These are phyloP conservation scores for Graphilbum fragrans DNA, from an alignment of 2,329 filamentous ascomycete species.

Conservation along the genomic window DNA sequence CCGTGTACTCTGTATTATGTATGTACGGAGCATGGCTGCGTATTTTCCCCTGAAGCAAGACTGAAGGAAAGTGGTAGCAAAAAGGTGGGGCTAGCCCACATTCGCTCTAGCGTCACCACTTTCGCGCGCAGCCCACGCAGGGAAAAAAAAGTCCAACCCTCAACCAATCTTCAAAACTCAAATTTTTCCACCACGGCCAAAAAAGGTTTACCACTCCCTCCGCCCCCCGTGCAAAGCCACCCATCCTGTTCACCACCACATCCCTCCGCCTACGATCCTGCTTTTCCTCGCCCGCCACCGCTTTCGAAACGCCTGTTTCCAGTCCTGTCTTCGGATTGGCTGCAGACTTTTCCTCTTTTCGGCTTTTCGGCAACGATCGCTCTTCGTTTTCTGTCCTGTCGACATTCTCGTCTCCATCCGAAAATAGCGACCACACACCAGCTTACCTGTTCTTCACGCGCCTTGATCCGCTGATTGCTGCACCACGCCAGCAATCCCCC, in stretches of 20 bases:
- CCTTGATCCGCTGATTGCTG: background rate
- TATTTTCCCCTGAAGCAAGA: too few relatives aligned
- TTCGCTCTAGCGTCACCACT: background rate
- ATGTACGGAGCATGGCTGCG: too few relatives aligned
- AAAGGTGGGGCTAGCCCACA: background rate
- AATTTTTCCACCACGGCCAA: slow-evolving; percentile 8
- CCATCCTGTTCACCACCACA: background rate
- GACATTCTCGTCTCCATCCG: background rate
- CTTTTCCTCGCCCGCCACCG: background rate
- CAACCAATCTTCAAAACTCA: slow-evolving; percentile 8
- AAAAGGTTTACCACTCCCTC: background rate
- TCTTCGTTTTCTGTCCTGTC: background rate
- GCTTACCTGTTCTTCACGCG: background rate
- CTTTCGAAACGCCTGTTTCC: background rate
- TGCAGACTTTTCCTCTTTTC: background rate
- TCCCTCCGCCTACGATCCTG: background rate
- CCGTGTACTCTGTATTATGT: too few relatives aligned
- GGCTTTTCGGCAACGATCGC: background rate
- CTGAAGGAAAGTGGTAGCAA: too few relatives aligned
- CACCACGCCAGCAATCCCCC: background rate
- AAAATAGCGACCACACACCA: background rate
- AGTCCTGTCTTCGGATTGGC: background rate
- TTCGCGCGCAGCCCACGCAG: slow-evolving; percentile 2
- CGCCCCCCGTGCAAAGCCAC: background rate
- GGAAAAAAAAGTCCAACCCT: slow-evolving; percentile 10